Percentiles rank a stretch among this genome's conserved stretches.
Evolutionary conservation across 352 stramenopile genomes (phyloP).

Genomic region (Pythium inflatum): DNA sequence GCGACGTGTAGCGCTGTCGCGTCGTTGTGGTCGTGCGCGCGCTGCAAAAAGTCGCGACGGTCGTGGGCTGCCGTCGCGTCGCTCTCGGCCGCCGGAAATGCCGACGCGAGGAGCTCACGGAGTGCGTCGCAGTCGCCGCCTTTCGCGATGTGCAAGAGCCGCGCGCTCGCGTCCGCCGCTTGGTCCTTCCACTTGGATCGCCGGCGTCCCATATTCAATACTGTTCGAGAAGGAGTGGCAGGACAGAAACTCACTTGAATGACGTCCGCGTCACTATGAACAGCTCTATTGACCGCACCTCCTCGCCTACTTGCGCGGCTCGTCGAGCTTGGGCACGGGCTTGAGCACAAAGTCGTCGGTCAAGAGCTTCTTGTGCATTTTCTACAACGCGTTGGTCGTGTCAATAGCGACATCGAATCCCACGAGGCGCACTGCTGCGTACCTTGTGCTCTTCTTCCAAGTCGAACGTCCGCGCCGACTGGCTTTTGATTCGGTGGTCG

Average conservation of each 20-base stretch:
- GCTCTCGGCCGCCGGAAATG: neutral
- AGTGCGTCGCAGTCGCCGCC: constrained; percentile 42
- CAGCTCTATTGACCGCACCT: constrained; percentile 3
- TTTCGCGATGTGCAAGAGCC: constrained; percentile 61
- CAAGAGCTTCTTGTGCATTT: constrained; percentile 84
- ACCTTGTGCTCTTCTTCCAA: constrained; percentile 89
- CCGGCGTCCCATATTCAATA: constrained; percentile 70
- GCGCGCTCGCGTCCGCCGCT: constrained; percentile 37
- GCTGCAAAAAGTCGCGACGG: constrained; percentile 53
- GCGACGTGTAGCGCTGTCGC: constrained; percentile 70
- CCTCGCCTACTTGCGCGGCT: constrained; percentile 31
- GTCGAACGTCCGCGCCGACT: constrained; percentile 80
- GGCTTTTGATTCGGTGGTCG: constrained; percentile 83
- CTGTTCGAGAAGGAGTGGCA: neutral
- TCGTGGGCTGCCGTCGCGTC: neutral
- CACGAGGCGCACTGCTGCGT: neutral
- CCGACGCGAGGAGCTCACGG: constrained; percentile 34
- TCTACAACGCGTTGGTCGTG: constrained; percentile 36
- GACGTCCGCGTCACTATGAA: constrained; percentile 1
- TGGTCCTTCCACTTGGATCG: constrained; percentile 77
- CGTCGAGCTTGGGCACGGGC: constrained; percentile 56
- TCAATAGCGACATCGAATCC: neutral
- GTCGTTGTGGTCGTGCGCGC: constrained; percentile 69
- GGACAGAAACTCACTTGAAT: constrained; percentile 14
- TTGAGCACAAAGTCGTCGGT: constrained; percentile 88